Evolutionary conservation across 306 rosid genomes (phyloP).

Genomic region (Glycine latifolia): DNA sequence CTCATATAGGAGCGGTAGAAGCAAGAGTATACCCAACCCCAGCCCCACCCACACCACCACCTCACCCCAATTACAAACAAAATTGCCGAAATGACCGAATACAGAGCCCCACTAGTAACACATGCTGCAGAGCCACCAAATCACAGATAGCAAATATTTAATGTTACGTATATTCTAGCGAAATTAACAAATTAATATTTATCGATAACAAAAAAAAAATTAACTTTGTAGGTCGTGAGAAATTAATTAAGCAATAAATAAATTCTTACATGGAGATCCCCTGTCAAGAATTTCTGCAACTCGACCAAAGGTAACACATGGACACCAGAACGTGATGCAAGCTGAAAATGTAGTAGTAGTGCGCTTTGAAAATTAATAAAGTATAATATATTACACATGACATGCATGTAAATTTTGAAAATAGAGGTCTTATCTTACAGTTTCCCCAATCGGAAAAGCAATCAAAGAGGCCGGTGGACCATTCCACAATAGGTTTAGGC

Average conservation of each 20-base stretch:
- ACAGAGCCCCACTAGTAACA: constrained; percentile 64
- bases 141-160: too few relatives aligned
- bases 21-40: constrained; percentile 65
- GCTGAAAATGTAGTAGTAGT: constrained; percentile 46
- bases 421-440: constrained; percentile 26
- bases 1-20: constrained; percentile 72
- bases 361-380: too few relatives aligned
- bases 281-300: constrained; percentile 73
- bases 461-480: constrained; percentile 73
- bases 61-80: too few relatives aligned
- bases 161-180: too few relatives aligned
- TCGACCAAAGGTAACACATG: constrained; percentile 79
- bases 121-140: constrained; percentile 57
- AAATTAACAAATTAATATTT: too few relatives aligned
- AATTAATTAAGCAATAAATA: too few relatives aligned
- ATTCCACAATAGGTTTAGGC: constrained; percentile 40
- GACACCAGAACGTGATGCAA: constrained; percentile 74
- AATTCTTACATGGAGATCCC: constrained; percentile 66
- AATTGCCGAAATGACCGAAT: constrained; percentile 39
- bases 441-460: constrained; percentile 58
- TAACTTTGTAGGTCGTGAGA: too few relatives aligned
- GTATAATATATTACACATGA: too few relatives aligned
- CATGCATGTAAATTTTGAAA: too few relatives aligned
- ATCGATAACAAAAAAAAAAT: too few relatives aligned
- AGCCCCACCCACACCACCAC: constrained; percentile 29